Conservation (phyloP, 139 green algal species). For the Coelastrella sp. region DNA sequence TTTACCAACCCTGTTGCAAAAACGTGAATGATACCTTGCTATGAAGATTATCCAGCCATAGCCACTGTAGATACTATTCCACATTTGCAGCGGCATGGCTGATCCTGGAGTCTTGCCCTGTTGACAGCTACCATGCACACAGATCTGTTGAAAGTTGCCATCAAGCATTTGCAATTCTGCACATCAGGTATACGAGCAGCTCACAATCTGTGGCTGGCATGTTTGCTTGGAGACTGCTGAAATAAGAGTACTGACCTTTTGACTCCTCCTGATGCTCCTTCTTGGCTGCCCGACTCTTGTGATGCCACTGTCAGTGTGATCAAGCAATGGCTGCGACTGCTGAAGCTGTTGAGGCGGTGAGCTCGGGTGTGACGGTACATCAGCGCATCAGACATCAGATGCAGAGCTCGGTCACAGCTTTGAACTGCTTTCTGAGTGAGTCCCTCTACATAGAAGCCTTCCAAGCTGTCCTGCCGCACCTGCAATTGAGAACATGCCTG, state of each 20-base stretch:
- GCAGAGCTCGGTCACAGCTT: slow-evolving; percentile 50
- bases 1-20: slow-evolving; percentile 66
- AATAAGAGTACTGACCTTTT: slow-evolving; percentile 38
- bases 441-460: slow-evolving; percentile 77
- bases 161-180: too few relatives aligned
- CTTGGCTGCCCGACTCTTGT: slow-evolving; percentile 35
- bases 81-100: too few relatives aligned
- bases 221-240: background rate
- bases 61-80: background rate
- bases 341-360: slow-evolving; percentile 75
- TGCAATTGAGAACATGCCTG: background rate
- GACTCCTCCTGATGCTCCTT: slow-evolving; percentile 39
- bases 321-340: slow-evolving; percentile 76
- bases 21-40: background rate
- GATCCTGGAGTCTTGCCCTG: too few relatives aligned
- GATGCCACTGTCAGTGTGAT: slow-evolving; percentile 71
- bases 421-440: slow-evolving; percentile 49
- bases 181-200: too few relatives aligned
- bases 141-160: too few relatives aligned
- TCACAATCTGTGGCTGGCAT: too few relatives aligned
- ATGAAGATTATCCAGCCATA: too few relatives aligned
- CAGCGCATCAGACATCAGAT: slow-evolving; percentile 58
- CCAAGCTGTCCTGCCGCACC: slow-evolving; percentile 66
- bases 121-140: too few relatives aligned
- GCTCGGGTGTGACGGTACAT: slow-evolving; percentile 61